phyloP scores from a whole-genome alignment of 352 stramenopile species.

The Pythium volutum region DNA sequence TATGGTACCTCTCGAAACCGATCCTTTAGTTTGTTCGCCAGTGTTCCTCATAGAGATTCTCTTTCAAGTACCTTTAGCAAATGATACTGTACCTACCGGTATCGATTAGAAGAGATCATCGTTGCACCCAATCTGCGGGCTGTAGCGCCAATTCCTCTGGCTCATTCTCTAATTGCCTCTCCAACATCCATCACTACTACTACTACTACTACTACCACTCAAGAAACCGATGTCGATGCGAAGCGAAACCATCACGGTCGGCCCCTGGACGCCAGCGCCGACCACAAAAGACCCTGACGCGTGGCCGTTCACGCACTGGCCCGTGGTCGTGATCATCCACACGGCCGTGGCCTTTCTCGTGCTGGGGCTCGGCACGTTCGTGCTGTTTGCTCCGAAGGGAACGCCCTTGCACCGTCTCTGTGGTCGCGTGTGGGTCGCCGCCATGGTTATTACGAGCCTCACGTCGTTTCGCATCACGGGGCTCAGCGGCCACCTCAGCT shows the following conservation, averaged over 20 bases:
- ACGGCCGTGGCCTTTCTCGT: constrained; percentile 5
- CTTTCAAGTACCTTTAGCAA: background rate
- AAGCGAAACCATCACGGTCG: background rate
- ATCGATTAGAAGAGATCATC: background rate
- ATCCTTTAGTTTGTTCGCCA: background rate
- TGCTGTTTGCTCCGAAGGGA: constrained; percentile 11
- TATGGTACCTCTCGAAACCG: background rate
- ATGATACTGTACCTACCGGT: background rate
- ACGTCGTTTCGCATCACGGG: constrained; percentile 12
- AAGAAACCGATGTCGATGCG: constrained; percentile 2
- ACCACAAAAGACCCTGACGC: constrained; percentile 7
- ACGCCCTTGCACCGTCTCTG: constrained; percentile 7
- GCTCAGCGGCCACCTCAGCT: constrained; percentile 1
- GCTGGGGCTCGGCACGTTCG: constrained; percentile 4
- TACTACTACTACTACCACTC: background rate
- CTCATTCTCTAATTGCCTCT: background rate
- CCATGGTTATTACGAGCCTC: constrained; percentile 11
- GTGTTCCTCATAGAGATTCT: background rate
- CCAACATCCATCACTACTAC: background rate
- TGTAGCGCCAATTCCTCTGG: background rate
- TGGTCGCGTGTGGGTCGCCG: constrained; percentile 8
- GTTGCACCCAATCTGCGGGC: background rate
- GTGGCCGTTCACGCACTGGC: constrained; percentile 11
- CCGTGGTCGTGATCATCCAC: constrained; percentile 3
- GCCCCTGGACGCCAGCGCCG: background rate